Base-by-base conservation (phyloP, 352 stramenopile species). In the Globisporangium radiosum region DNA sequence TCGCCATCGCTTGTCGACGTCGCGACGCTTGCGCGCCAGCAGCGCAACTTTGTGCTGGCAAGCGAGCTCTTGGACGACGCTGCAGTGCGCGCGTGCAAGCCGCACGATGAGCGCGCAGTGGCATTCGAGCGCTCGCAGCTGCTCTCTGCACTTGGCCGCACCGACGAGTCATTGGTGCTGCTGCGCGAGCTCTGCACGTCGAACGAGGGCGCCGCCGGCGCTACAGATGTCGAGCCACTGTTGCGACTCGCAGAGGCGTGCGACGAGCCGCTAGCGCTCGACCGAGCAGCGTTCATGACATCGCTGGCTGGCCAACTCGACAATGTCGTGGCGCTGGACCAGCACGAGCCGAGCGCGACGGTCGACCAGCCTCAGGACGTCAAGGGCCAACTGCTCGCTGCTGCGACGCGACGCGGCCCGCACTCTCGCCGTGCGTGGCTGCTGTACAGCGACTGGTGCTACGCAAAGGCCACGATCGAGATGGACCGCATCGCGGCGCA, bases 371-470 rank as follows among this genome's bases (percentile, higher is more conserved):
- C 9, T 1, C 25, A 63, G 3, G 54, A 69, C 9, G 40, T 64
- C n/a, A 60, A 60, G 15, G 60, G 59, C 1, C 44, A 49, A 1
- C 44, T 65, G 61, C 39, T 71, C 37, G 47, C 40, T 50, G 19
- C 73, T 56, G 81, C 78, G 4, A 75, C 73, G 6, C 45, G 63
- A 10, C 49, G 87, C 17, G 58, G 59, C 0, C 69, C 74, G 38
- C 64, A 61, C 37, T 83, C 74, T 50, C 48, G 68, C 5, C 72
- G 75, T 40, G 75, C 71, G 1, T 93, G 81, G 81, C 57, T 83
- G 47, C 56, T 67, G 33, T 93, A 88, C 50, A 78, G 79, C 59
- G 68, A 90, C 55, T 93, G 84, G 84, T 88, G 74, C 39, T 89
- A 93, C 47, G 63, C 76, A 42, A 73, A 71, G 42, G 76, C 73